Percentiles rank a stretch among this genome's conserved stretches.
Conservation (phyloP, 2,329 filamentous ascomycete genomes). For the Colletotrichum musicola region DNA sequence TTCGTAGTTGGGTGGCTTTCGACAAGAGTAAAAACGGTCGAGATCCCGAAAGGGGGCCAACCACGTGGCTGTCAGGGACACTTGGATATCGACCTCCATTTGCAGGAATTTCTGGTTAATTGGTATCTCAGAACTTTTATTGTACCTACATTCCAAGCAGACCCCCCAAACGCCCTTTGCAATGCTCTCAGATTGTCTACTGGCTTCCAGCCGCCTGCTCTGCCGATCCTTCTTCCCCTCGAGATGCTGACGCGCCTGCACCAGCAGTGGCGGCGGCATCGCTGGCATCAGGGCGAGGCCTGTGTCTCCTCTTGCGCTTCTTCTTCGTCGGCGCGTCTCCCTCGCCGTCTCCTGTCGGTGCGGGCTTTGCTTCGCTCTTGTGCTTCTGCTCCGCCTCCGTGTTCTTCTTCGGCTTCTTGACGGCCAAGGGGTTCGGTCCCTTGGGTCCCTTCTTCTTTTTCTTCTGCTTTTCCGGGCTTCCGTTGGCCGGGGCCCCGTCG, state of each 20-base stretch:
- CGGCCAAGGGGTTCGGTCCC: slow-evolving; percentile 77
- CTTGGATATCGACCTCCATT: slow-evolving; percentile 2
- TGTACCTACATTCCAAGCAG: slow-evolving; percentile 35
- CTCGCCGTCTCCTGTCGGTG: slow-evolving; percentile 40
- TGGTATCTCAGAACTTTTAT: slow-evolving; percentile 38
- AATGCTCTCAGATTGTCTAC: slow-evolving; percentile 24
- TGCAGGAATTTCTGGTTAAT: slow-evolving; percentile 23
- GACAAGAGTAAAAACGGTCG: background rate
- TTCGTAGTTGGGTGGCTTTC: too few relatives aligned
- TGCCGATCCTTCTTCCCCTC: slow-evolving; percentile 33
- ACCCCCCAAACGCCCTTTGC: slow-evolving; percentile 29
- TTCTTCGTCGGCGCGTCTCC: slow-evolving; percentile 47
- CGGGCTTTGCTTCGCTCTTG: slow-evolving; percentile 41
- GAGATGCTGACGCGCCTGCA: slow-evolving; percentile 45
- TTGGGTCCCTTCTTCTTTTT: slow-evolving; percentile 73
- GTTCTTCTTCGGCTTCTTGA: slow-evolving; percentile 76
- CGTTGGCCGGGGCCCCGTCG: slow-evolving; percentile 26
- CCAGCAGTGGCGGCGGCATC: slow-evolving; percentile 9
- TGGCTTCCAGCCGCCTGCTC: slow-evolving; percentile 32
- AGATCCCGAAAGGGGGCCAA: background rate
- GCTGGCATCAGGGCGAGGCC: slow-evolving; percentile 45
- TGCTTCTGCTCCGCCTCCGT: slow-evolving; percentile 40
- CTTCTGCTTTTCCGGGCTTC: slow-evolving; percentile 57
- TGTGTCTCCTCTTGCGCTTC: slow-evolving; percentile 54
- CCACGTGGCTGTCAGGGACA: slow-evolving; percentile 1